Conservation (phyloP, 139 green algal genomes). For the Picochlorum costavermella region DNA sequence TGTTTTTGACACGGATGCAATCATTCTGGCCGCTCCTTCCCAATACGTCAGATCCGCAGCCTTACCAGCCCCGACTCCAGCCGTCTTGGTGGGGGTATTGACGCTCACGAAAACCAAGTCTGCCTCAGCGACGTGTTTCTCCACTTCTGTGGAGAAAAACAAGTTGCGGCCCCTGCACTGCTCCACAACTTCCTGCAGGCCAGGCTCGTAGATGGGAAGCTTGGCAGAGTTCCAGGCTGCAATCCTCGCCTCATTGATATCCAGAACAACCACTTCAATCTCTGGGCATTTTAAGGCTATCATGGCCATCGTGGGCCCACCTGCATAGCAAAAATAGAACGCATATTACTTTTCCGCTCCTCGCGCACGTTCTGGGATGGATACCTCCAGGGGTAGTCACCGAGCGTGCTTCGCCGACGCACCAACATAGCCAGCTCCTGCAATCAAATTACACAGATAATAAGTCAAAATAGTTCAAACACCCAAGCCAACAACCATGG, state of each 20-base stretch:
- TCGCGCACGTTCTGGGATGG: too few species aligned
- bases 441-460: background rate
- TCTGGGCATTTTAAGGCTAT: slow-evolving; percentile 93
- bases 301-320: slow-evolving; percentile 70
- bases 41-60: slow-evolving; percentile 99
- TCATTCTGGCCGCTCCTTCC: slow-evolving; percentile 92
- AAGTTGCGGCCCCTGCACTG: slow-evolving; percentile 78
- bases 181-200: slow-evolving; percentile 88
- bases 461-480: background rate
- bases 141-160: slow-evolving; percentile 93
- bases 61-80: slow-evolving; percentile 89
- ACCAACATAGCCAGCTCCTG: slow-evolving; percentile 6
- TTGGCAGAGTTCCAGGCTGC: slow-evolving; percentile 93
- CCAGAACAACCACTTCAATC: slow-evolving; percentile 88
- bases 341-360: too few species aligned
- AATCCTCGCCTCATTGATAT: slow-evolving; percentile 80
- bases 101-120: slow-evolving; percentile 98
- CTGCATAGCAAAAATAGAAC: slow-evolving; percentile 16
- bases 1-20: slow-evolving; percentile 71
- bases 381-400: too few species aligned
- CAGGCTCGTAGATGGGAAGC: slow-evolving; percentile 98
- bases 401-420: background rate
- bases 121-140: slow-evolving; percentile 86
- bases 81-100: slow-evolving; percentile 98
- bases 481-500: background rate